Conservation (phyloP, 2,329 filamentous ascomycete species). For the Malbranchea zuffiana region DNA sequence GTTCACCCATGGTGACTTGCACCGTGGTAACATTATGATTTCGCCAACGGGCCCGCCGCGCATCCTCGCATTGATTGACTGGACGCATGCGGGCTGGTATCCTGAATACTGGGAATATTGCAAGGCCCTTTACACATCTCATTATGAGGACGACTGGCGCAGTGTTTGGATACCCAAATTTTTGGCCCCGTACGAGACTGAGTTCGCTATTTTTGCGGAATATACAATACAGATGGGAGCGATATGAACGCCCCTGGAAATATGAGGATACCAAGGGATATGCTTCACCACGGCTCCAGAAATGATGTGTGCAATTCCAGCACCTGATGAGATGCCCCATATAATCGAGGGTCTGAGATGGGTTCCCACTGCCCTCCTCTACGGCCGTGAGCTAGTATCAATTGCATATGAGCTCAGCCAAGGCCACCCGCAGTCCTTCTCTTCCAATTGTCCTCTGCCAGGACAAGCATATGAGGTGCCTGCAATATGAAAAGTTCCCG, state of each 20-base stretch:
- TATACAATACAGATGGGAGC: conserved; percentile 12
- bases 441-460: too few species aligned
- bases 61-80: conserved; percentile 23
- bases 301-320: too few species aligned
- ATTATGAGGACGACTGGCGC: conserved; percentile 15
- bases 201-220: conserved; percentile 8
- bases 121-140: conserved; percentile 21
- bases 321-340: too few species aligned
- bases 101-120: conserved; percentile 28
- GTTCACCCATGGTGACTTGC: conserved; percentile 27
- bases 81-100: conserved; percentile 26
- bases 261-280: too few species aligned
- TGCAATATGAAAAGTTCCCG: too few species aligned
- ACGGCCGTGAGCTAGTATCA: too few species aligned
- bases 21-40: conserved; percentile 25
- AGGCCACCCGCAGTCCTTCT: too few species aligned
- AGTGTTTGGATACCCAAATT: conserved; percentile 16
- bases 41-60: conserved; percentile 16
- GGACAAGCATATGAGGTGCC: too few species aligned
- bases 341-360: too few species aligned
- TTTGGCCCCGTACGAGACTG: conserved; percentile 7
- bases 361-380: too few species aligned
- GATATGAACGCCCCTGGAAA: conserved; percentile 12
- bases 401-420: too few species aligned
- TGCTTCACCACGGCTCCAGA: too few species aligned